Percentiles rank a stretch among this genome's conserved stretches.
Evolutionary conservation across 78 protist species (phyloP).

Genomic region (Mantamonas sphyraenae): DNA sequence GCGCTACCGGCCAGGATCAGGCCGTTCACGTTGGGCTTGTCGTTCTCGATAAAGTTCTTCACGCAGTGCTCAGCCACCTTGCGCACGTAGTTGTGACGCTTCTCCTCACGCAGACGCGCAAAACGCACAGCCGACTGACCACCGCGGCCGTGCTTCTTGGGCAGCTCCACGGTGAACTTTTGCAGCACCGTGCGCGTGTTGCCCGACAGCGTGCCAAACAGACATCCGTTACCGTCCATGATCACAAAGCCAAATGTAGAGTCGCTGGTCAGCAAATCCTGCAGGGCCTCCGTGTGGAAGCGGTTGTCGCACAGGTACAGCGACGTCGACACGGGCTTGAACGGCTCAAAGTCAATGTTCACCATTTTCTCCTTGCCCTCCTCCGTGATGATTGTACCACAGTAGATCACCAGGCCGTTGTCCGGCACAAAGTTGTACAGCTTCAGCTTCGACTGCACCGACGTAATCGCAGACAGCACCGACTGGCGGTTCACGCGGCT

Average conservation of each 20-base stretch:
- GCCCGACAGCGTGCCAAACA: conserved; percentile 92
- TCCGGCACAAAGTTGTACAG: conserved; percentile 72
- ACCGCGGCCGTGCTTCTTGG: conserved; percentile 96
- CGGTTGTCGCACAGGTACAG: conserved; percentile 98
- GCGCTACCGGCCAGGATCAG: conserved; percentile 98
- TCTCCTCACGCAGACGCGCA: conserved; percentile 96
- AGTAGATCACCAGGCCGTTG: conserved; percentile 97
- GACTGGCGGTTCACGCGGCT: conserved; percentile 84
- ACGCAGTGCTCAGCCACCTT: conserved; percentile 93
- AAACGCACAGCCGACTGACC: conserved; percentile 97
- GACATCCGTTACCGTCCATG: conserved; percentile 96
- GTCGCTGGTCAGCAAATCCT: conserved; percentile 85
- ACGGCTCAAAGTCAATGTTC: conserved; percentile 97
- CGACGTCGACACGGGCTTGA: conserved; percentile 95
- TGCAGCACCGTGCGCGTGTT: conserved; percentile 89
- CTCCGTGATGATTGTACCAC: conserved; percentile 95
- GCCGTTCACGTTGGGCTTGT: conserved; percentile 91
- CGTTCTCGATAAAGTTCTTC: conserved; percentile 88
- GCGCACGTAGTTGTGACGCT: conserved; percentile 95
- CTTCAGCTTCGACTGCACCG: conserved; percentile 90
- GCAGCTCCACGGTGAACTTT: conserved; percentile 96
- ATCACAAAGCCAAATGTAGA: conserved; percentile 96
- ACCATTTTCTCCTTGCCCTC: conserved; percentile 95
- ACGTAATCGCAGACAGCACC: conserved; percentile 92
- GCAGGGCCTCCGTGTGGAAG: conserved; percentile 94